phyloP scores from a whole-genome alignment of 768 basidiomycete species.

The Boletellus ananas region DNA sequence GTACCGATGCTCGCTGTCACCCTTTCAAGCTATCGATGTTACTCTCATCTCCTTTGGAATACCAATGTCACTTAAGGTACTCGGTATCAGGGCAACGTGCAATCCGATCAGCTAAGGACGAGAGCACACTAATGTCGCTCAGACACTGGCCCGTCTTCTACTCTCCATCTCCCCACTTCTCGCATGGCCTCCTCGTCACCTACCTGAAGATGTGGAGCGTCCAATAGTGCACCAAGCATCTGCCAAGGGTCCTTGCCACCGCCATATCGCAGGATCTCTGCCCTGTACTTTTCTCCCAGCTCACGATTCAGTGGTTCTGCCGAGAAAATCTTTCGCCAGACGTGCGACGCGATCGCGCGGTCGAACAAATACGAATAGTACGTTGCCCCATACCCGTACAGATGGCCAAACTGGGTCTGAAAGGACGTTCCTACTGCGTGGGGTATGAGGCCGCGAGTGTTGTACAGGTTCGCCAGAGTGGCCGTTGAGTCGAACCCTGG shows the following conservation, averaged over 20 bases:
- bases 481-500: conserved; percentile 70
- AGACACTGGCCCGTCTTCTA: conserved; percentile 66
- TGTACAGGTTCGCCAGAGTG: conserved; percentile 56
- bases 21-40: not conserved
- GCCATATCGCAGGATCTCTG: conserved; percentile 71
- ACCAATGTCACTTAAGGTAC: not conserved
- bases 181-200: conserved; percentile 86
- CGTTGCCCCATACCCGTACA: conserved; percentile 95
- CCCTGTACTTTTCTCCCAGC: conserved; percentile 78
- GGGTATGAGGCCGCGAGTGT: conserved; percentile 74
- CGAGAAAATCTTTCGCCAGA: conserved; percentile 77
- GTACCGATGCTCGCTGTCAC: too few relatives aligned
- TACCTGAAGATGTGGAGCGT: conserved; percentile 54
- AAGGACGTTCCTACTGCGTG: conserved; percentile 83
- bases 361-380: conserved; percentile 99
- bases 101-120: not conserved
- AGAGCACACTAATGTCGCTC: conserved; percentile 48
- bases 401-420: conserved; percentile 94
- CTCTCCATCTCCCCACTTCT: conserved; percentile 84
- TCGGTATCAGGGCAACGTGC: not conserved
- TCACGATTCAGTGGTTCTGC: conserved; percentile 63
- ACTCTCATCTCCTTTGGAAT: not conserved
- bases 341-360: conserved; percentile 89
- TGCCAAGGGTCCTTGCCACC: conserved; percentile 93
- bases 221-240: conserved; percentile 76